Conservation (phyloP, 768 basidiomycete genomes). For the Macrolepiota dolichaula region DNA sequence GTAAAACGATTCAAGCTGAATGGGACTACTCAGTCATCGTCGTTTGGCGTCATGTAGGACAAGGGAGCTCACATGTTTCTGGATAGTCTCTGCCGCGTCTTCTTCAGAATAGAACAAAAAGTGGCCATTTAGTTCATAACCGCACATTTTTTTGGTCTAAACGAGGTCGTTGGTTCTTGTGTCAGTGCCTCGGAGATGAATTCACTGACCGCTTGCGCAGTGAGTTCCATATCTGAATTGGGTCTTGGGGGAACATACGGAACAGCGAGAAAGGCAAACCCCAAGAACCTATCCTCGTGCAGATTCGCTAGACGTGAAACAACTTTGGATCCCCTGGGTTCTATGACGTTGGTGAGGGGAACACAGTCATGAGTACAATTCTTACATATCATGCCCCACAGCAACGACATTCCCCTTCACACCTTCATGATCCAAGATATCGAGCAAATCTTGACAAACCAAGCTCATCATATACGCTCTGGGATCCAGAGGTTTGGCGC, state of each 20-base stretch:
- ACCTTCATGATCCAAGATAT: slow-evolving; percentile 36
- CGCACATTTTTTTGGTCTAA: slow-evolving; percentile 28
- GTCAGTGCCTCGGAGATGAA: not conserved
- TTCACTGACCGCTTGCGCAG: slow-evolving; percentile 19
- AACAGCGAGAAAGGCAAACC: slow-evolving; percentile 36
- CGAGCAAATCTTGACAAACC: slow-evolving; percentile 38
- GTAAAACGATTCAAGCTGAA: slow-evolving; percentile 38
- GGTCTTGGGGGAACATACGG: slow-evolving; percentile 30
- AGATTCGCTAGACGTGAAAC: slow-evolving; percentile 35
- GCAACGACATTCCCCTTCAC: slow-evolving; percentile 29
- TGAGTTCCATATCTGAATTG: slow-evolving; percentile 21
- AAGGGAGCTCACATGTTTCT: slow-evolving; percentile 26
- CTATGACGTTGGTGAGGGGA: not conserved
- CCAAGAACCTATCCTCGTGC: slow-evolving; percentile 35
- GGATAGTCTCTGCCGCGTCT: slow-evolving; percentile 28
- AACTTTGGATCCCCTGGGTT: slow-evolving; percentile 33
- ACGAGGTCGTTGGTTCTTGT: not conserved
- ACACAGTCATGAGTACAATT: not conserved
- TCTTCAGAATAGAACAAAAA: slow-evolving; percentile 32
- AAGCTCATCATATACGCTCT: slow-evolving; percentile 33
- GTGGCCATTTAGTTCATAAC: slow-evolving; percentile 36
- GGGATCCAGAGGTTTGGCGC: slow-evolving; percentile 40
- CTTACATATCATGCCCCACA: slow-evolving; percentile 43
- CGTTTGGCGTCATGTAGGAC: not conserved
- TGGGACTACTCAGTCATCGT: not conserved